Percentiles rank a stretch among this genome's conserved stretches.
Evolutionary conservation across 2,329 filamentous ascomycete genomes (phyloP).

Genomic region (Aspergillus sp.): DNA sequence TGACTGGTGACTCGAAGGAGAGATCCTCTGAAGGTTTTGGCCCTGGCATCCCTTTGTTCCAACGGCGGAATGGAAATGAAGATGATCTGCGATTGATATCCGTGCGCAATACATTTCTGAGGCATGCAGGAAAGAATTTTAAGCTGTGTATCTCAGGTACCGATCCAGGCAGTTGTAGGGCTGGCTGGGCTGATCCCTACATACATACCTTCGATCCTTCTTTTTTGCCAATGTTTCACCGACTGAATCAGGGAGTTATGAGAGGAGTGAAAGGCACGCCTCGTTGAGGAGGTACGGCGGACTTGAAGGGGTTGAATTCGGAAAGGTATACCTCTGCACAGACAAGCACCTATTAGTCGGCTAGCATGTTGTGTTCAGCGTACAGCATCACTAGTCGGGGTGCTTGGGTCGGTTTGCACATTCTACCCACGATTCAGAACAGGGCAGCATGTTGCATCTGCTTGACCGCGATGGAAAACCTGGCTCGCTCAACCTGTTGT

Average conservation of each 20-base stretch:
- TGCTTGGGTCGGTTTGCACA: neutral
- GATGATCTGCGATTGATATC: slow-evolving; percentile 20
- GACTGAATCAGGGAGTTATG: neutral
- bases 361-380: slow-evolving; percentile 5
- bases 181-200: slow-evolving; percentile 7
- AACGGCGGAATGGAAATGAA: neutral
- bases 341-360: slow-evolving; percentile 7
- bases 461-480: neutral
- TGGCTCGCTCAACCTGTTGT: neutral
- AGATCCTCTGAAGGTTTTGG: neutral
- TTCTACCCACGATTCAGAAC: neutral
- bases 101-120: slow-evolving; percentile 25
- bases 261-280: neutral
- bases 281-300: neutral
- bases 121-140: slow-evolving; percentile 21
- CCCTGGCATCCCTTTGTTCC: slow-evolving; percentile 13
- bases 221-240: neutral
- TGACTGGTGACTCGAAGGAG: neutral
- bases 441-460: neutral
- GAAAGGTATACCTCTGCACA: slow-evolving; percentile 1
- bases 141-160: neutral
- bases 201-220: slow-evolving; percentile 7
- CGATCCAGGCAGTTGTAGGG: slow-evolving; percentile 9
- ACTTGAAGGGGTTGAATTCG: neutral
- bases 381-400: slow-evolving; percentile 14